Evolutionary conservation across 495 filamentous ascomycete genomes (phyloP).

Genomic region (Venustampulla echinocandica): DNA sequence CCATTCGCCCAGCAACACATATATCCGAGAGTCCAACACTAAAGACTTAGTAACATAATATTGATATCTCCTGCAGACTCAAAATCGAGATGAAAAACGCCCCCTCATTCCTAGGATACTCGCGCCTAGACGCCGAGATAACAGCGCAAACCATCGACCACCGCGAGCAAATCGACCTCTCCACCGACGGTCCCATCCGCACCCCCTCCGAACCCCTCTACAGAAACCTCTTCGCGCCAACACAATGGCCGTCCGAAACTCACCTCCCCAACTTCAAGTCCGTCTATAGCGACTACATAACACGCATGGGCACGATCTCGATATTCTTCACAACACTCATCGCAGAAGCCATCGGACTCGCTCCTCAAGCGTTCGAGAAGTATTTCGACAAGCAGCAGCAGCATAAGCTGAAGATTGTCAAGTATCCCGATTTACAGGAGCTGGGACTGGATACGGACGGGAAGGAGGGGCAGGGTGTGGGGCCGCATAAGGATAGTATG

Average conservation of each 20-base stretch:
- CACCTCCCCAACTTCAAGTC: slow-evolving; percentile 64
- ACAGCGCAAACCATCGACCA: slow-evolving; percentile 52
- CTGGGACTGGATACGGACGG: slow-evolving; percentile 31
- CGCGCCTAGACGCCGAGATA: slow-evolving; percentile 52
- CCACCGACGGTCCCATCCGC: slow-evolving; percentile 63
- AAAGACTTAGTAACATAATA: not conserved
- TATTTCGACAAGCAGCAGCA: slow-evolving; percentile 79
- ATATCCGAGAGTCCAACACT: too few species aligned
- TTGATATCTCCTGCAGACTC: slow-evolving; percentile 34
- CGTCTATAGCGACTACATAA: slow-evolving; percentile 66
- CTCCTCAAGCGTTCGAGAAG: slow-evolving; percentile 59
- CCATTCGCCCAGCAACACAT: too few species aligned
- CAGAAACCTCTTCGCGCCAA: slow-evolving; percentile 73
- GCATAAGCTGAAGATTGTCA: slow-evolving; percentile 89
- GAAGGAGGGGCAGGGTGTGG: slow-evolving; percentile 59
- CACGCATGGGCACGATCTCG: slow-evolving; percentile 57
- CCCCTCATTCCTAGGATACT: slow-evolving; percentile 55
- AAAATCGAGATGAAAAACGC: slow-evolving; percentile 87
- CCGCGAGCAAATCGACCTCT: slow-evolving; percentile 88
- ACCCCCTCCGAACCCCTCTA: slow-evolving; percentile 57
- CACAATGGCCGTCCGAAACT: slow-evolving; percentile 74
- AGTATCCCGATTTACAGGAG: slow-evolving; percentile 60
- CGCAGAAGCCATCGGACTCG: slow-evolving; percentile 77
- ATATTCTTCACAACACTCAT: slow-evolving; percentile 75
- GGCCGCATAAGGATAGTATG: slow-evolving; percentile 92